phyloP scores from a whole-genome alignment of 768 basidiomycete genomes.

The Xerocomellus amylosporus region DNA sequence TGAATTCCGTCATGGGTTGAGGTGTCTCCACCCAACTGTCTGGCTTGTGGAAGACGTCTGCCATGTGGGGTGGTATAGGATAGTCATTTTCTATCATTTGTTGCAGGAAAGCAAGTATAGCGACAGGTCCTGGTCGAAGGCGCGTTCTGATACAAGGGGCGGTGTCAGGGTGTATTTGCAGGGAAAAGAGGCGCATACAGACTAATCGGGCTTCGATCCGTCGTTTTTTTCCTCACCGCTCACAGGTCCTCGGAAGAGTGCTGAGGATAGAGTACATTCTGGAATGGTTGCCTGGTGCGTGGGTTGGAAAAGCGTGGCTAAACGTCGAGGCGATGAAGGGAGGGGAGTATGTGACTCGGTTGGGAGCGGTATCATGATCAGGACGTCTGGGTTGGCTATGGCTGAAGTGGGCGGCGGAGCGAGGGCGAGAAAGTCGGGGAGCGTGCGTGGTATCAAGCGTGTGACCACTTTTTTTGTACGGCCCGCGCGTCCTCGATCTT shows the following conservation, averaged over 20 bases:
- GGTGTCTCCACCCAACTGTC: slow-evolving; percentile 85
- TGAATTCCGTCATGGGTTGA: slow-evolving; percentile 33
- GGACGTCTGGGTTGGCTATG: slow-evolving; percentile 46
- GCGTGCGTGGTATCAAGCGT: too few relatives aligned
- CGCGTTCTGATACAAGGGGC: slow-evolving; percentile 33
- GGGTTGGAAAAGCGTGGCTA: slow-evolving; percentile 89
- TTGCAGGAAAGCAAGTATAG: slow-evolving; percentile 74
- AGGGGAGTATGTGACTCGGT: slow-evolving; percentile 37
- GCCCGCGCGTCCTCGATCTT: slow-evolving; percentile 47
- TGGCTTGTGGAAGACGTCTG: slow-evolving; percentile 62
- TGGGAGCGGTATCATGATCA: too few relatives aligned
- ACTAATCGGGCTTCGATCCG: slow-evolving; percentile 46
- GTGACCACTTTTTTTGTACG: too few relatives aligned
- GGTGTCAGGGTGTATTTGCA: slow-evolving; percentile 3
- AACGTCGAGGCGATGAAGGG: slow-evolving; percentile 76
- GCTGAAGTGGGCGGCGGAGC: slow-evolving; percentile 53
- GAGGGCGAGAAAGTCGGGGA: too few relatives aligned
- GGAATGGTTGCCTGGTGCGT: slow-evolving; percentile 84
- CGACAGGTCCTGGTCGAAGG: slow-evolving; percentile 61
- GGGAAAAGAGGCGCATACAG: slow-evolving; percentile 24
- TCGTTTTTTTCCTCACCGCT: slow-evolving; percentile 72
- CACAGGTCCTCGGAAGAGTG: slow-evolving; percentile 77
- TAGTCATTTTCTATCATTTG: slow-evolving; percentile 97
- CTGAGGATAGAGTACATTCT: slow-evolving; percentile 51
- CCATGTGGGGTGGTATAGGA: slow-evolving; percentile 81